phyloP scores from a whole-genome alignment of 768 basidiomycete genomes.

The Amanita jacksonii region DNA sequence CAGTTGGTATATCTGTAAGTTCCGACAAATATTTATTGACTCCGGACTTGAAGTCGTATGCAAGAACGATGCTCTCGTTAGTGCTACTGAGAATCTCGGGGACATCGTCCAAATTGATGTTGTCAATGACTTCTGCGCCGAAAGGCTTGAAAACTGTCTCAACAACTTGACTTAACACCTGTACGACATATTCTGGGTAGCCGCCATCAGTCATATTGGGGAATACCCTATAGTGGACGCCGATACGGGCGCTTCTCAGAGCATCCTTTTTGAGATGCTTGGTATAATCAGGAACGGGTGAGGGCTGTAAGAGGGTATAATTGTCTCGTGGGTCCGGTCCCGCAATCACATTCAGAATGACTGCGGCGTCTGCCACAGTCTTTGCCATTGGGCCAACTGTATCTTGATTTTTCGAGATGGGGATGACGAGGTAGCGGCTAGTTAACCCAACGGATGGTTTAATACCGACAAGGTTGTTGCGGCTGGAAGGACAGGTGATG shows the following conservation, averaged over 20 bases:
- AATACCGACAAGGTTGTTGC: constrained; percentile 51
- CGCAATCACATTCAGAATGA: constrained; percentile 45
- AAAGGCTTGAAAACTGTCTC: constrained; percentile 23
- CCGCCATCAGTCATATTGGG: constrained; percentile 18
- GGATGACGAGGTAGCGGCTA: constrained; percentile 42
- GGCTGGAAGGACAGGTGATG: constrained; percentile 40
- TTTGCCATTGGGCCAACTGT: constrained; percentile 50
- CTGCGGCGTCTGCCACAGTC: constrained; percentile 43
- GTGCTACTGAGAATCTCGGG: constrained; percentile 37
- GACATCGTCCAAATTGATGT: constrained; percentile 49
- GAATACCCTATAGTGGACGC: constrained; percentile 38
- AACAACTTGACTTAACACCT: constrained; percentile 29
- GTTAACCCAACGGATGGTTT: constrained; percentile 54
- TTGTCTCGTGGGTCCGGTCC: constrained; percentile 47
- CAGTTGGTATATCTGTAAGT: constrained; percentile 35
- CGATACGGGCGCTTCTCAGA: constrained; percentile 41
- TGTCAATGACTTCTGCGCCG: constrained; percentile 34
- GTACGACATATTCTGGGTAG: constrained; percentile 12
- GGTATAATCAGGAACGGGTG: constrained; percentile 42
- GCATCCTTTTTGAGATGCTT: constrained; percentile 40
- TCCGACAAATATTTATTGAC: not conserved
- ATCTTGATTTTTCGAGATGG: constrained; percentile 49
- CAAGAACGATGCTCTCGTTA: constrained; percentile 47
- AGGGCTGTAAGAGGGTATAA: constrained; percentile 44
- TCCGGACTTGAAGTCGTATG: constrained; percentile 48